phyloP scores from a whole-genome alignment of 306 rosid species.

The Mimosa bimucronata region DNA sequence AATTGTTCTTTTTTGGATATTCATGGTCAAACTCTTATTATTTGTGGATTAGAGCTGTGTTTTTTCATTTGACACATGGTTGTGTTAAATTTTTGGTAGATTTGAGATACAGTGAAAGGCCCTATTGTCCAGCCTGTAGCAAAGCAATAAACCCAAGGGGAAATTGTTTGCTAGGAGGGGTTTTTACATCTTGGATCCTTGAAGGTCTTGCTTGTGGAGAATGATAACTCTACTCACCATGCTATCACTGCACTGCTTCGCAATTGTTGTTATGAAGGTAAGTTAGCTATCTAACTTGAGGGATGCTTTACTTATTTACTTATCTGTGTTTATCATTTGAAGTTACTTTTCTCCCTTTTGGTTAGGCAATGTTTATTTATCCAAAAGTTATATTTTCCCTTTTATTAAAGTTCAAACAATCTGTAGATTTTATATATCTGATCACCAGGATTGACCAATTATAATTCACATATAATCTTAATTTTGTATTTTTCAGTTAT shows the following conservation, averaged over 20 bases:
- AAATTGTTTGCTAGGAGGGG: conserved; percentile 75
- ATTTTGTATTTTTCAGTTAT: conserved; percentile 55
- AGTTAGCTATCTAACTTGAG: background rate
- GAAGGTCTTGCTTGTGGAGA: conserved; percentile 84
- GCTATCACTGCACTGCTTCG: conserved; percentile 85
- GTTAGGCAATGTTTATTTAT: background rate
- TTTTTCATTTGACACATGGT: background rate
- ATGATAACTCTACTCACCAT: conserved; percentile 83
- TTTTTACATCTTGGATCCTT: conserved; percentile 76
- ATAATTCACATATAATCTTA: conserved; percentile 7
- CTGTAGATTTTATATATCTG: background rate
- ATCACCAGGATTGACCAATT: background rate
- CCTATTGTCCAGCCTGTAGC: conserved; percentile 47
- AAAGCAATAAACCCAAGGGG: conserved; percentile 68
- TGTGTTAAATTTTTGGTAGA: background rate
- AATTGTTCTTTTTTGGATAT: background rate
- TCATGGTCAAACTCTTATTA: background rate
- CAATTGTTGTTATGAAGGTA: conserved; percentile 91
- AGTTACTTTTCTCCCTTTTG: background rate
- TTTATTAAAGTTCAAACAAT: background rate
- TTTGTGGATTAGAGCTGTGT: background rate
- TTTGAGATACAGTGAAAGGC: conserved; percentile 36
- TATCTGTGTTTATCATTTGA: background rate
- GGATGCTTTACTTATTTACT: background rate
- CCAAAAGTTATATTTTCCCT: background rate